Conservation (phyloP, 106 monocot genomes). For the Vanilla planifolia region DNA sequence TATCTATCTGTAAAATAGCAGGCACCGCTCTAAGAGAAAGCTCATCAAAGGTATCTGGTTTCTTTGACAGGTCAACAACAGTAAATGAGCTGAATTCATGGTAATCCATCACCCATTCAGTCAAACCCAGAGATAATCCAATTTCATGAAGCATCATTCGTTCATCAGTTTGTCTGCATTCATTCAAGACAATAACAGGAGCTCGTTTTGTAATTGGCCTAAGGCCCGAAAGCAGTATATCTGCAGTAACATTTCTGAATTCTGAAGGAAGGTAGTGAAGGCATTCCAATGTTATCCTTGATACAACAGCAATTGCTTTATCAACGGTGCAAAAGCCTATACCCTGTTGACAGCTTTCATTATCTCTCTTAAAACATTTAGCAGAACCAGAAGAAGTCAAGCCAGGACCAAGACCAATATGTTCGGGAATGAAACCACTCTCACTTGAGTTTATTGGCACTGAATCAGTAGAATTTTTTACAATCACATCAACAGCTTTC, state of each 20-base stretch:
- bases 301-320: conserved; percentile 18
- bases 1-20: conserved; percentile 11
- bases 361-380: neutral
- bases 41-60: too few species aligned
- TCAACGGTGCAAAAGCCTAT: conserved; percentile 7
- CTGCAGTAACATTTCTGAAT: conserved; percentile 68
- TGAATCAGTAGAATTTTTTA: conserved; percentile 31
- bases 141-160: conserved; percentile 93
- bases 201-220: conserved; percentile 40
- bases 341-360: neutral
- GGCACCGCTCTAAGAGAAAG: neutral
- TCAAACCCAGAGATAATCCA: conserved; percentile 79
- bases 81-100: conserved; percentile 35
- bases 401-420: neutral
- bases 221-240: conserved; percentile 74
- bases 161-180: conserved; percentile 43
- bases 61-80: conserved; percentile 8
- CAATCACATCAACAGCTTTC: conserved; percentile 48
- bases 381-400: neutral
- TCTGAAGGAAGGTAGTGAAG: conserved; percentile 71
- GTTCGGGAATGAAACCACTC: neutral
- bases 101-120: conserved; percentile 80
- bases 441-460: neutral
- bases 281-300: conserved; percentile 71
- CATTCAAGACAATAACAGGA: conserved; percentile 37